A percentile compares a stretch with the other conserved stretches of the same genome.
These are phyloP conservation scores for Phytopythium mirpurense DNA, from an alignment of 352 stramenopile genomes.

Conservation along the genomic window DNA sequence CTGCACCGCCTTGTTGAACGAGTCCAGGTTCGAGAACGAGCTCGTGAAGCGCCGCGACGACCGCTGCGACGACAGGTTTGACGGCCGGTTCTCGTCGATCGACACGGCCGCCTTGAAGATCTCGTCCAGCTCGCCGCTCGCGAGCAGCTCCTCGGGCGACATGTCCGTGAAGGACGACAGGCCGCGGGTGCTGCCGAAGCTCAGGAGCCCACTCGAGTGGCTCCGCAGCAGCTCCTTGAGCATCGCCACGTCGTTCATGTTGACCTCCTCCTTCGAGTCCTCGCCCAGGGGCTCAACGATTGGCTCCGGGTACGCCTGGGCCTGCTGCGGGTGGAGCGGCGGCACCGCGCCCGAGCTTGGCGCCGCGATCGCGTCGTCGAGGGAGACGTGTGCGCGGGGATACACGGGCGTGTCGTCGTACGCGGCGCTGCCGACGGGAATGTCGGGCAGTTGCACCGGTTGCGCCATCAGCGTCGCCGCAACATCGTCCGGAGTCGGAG, in stretches of 20 bases:
- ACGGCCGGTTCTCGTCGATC: constrained; percentile 42
- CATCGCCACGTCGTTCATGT: constrained; percentile 61
- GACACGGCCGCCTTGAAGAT: constrained; percentile 68
- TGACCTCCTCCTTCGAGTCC: constrained; percentile 46
- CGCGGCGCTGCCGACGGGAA: background rate
- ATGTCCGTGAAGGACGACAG: constrained; percentile 65
- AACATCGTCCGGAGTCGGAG: constrained; percentile 52
- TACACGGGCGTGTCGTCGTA: constrained; percentile 11
- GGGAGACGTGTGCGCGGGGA: constrained; percentile 5
- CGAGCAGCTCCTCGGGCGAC: constrained; percentile 69
- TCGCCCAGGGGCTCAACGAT: constrained; percentile 58
- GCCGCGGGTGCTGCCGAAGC: constrained; percentile 47
- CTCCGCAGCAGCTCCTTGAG: constrained; percentile 65
- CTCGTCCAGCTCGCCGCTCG: constrained; percentile 75
- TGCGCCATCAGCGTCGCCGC: constrained; percentile 37
- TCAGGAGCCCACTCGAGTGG: constrained; percentile 50
- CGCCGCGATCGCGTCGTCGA: constrained; percentile 15
- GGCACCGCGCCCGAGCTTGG: constrained; percentile 9
- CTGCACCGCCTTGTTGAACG: constrained; percentile 47
- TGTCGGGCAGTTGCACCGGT: constrained; percentile 17
- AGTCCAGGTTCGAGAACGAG: constrained; percentile 52
- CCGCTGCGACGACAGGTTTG: constrained; percentile 15
- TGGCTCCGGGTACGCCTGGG: constrained; percentile 44
- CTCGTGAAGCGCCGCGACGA: constrained; percentile 44
- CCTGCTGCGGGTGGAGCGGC: constrained; percentile 12